Evolutionary conservation across 2,329 filamentous ascomycete species (phyloP).

Genomic region (Penicillium hesseltinei): DNA sequence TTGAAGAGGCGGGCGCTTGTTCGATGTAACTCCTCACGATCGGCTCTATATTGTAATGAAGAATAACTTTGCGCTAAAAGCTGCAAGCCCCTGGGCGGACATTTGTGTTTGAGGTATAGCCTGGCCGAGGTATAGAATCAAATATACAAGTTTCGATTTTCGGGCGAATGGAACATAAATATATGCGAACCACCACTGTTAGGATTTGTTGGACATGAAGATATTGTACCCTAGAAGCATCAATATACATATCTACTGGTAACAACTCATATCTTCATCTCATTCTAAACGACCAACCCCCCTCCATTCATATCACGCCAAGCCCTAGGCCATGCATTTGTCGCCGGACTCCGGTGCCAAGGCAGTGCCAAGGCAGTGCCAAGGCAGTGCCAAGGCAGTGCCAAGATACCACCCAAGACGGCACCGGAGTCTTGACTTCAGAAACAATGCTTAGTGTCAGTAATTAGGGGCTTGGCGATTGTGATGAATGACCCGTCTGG

Average conservation of each 20-base stretch:
- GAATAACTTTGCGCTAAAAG: neutral
- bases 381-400: constrained; percentile 22
- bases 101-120: too few species aligned
- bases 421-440: constrained; percentile 3
- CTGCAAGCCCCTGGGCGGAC: neutral
- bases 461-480: neutral
- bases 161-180: too few species aligned
- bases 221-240: neutral
- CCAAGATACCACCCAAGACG: constrained; percentile 25
- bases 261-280: neutral
- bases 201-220: too few species aligned
- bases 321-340: constrained; percentile 10
- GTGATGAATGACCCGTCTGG: neutral
- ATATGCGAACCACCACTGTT: neutral
- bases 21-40: constrained; percentile 6
- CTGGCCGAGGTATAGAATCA: neutral
- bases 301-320: constrained; percentile 7
- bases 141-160: too few species aligned
- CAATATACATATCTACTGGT: neutral
- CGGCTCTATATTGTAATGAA: neutral
- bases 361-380: constrained; percentile 22
- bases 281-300: neutral
- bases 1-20: neutral
- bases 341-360: constrained; percentile 23
- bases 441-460: constrained; percentile 4